Evolutionary conservation across 257 asterid genomes (phyloP).

Genomic region (Fraxinus quadrangulata): DNA sequence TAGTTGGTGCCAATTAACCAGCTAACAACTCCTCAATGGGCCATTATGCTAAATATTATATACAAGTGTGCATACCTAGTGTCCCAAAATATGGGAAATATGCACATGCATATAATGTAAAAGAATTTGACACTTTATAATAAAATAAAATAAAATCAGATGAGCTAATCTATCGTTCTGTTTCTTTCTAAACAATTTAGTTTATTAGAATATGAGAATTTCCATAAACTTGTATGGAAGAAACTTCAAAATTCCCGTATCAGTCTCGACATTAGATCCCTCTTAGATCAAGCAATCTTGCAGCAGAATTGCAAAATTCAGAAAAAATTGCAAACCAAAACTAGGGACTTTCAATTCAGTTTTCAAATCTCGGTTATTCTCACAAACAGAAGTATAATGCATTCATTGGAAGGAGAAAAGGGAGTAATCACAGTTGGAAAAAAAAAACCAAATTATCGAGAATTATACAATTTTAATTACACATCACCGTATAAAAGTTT

Average conservation of each 20-base stretch:
- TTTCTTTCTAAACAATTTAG: not conserved
- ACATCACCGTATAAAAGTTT: no score
- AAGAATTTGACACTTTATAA: conserved; percentile 19
- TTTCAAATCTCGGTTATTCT: not conserved
- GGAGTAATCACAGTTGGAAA: not conserved
- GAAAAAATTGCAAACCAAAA: not conserved
- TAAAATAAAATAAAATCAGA: not conserved
- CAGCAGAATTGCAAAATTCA: conserved; percentile 9
- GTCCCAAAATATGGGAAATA: conserved; percentile 32
- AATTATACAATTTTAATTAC: not conserved
- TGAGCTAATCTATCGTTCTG: not conserved
- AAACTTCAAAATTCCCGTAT: not conserved
- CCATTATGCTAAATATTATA: conserved; percentile 30
- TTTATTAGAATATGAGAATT: not conserved
- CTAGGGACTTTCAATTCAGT: not conserved
- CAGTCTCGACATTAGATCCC: not conserved
- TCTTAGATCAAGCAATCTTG: conserved; percentile 21
- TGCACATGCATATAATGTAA: conserved; percentile 41
- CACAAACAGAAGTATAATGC: not conserved
- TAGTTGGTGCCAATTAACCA: conserved; percentile 47
- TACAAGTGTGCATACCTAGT: conserved; percentile 7
- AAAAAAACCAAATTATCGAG: not conserved
- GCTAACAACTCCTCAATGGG: conserved; percentile 32
- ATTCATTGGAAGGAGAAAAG: conserved; percentile 1
- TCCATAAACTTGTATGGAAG: not conserved